A percentile compares a stretch with the other conserved stretches of the same genome.
Evolutionary conservation across 345 rosid genomes (phyloP).

Genomic region (Brassica incana): DNA sequence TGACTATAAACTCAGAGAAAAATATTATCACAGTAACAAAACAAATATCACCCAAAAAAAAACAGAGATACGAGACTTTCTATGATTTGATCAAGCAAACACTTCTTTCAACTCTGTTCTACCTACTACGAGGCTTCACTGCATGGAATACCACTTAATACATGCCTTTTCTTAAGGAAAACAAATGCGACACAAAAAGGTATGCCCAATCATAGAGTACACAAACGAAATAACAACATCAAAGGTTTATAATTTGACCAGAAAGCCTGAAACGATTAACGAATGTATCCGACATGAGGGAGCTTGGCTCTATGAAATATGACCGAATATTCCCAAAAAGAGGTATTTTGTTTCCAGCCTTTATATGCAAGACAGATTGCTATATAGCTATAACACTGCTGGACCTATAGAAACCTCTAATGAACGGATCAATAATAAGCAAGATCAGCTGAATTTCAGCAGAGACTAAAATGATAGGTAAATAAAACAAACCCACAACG

Average conservation of each 20-base stretch:
- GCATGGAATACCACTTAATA: conserved; percentile 16
- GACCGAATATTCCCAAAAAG: conserved; percentile 1
- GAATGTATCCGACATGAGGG: conserved; percentile 14
- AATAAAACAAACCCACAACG: conserved; percentile 1
- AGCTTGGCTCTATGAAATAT: conserved; percentile 9
- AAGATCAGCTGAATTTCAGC: conserved; percentile 16
- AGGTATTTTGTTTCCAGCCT: not conserved
- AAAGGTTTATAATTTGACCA: conserved; percentile 14
- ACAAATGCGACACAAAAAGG: conserved; percentile 2
- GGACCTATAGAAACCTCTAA: conserved; percentile 3
- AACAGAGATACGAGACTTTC: conserved; percentile 14
- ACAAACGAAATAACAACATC: conserved; percentile 9
- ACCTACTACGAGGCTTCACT: not conserved
- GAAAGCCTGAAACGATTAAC: conserved; percentile 18
- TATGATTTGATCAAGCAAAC: conserved; percentile 18
- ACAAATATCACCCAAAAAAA: not conserved
- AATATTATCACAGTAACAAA: conserved; percentile 27
- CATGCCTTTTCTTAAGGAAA: not conserved
- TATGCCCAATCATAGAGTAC: not conserved
- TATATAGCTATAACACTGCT: conserved; percentile 18
- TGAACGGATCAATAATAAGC: conserved; percentile 3
- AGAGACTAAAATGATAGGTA: conserved; percentile 7
- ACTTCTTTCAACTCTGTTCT: conserved; percentile 18
- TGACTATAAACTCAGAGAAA: conserved; percentile 51
- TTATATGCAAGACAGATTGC: conserved; percentile 21